phyloP scores from a whole-genome alignment of 768 basidiomycete species.

The Tulasnella sp. region DNA sequence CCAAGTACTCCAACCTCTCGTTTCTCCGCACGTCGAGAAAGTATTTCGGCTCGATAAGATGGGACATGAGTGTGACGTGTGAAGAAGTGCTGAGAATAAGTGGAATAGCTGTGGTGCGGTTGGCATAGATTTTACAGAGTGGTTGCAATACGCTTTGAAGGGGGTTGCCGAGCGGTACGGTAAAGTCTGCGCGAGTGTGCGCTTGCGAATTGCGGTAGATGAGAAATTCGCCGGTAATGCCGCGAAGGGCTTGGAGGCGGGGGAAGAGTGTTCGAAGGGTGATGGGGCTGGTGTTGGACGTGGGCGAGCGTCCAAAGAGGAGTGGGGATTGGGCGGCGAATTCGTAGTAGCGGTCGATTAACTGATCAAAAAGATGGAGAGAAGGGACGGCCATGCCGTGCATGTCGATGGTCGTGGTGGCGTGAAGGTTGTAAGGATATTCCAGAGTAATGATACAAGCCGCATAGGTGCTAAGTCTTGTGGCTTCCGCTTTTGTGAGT shows the following conservation, averaged over 20 bases:
- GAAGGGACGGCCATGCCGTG: neutral
- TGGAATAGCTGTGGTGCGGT: too few species aligned
- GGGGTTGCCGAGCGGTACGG: neutral
- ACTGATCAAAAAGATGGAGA: neutral
- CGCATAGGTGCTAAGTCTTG: neutral
- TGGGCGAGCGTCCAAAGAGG: neutral
- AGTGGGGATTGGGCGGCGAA: neutral
- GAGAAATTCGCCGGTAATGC: neutral
- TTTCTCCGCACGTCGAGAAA: conserved; percentile 6
- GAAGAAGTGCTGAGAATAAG: neutral
- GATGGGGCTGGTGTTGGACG: neutral
- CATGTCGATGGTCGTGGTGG: neutral
- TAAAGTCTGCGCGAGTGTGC: neutral
- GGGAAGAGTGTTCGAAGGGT: conserved; percentile 5
- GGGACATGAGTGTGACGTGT: neutral
- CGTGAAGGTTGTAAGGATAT: neutral
- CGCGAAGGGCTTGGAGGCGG: neutral
- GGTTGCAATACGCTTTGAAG: conserved; percentile 3
- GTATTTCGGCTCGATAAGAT: neutral
- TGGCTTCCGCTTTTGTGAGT: neutral
- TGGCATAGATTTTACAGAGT: neutral
- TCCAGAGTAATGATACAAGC: neutral
- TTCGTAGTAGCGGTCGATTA: conserved; percentile 10
- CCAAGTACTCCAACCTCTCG: neutral
- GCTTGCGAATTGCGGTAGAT: neutral